These are phyloP conservation scores for Saposhnikovia divaricata DNA, from an alignment of 129 eudicot genomes.

Conservation along the genomic window DNA sequence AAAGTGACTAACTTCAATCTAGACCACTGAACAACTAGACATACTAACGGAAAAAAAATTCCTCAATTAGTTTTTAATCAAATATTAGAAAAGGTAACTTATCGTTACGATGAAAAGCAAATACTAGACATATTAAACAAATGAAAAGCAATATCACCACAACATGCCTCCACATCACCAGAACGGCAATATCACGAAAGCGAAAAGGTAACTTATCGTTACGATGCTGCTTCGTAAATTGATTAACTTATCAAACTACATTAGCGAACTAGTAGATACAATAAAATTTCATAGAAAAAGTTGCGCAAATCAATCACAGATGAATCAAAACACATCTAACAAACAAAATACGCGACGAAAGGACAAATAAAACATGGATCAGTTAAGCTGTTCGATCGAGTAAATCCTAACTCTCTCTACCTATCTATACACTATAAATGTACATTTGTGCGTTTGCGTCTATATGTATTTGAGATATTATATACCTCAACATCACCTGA, in stretches of 20 bases:
- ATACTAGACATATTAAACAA: no score
- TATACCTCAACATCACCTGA: constrained; percentile 58
- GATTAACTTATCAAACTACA: not conserved
- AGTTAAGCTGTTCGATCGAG: not conserved
- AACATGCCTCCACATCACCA: no score
- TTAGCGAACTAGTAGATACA: not conserved
- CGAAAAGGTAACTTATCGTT: not conserved
- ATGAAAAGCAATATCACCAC: no score
- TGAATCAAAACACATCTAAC: not conserved
- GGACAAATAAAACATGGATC: not conserved
- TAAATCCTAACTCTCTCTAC: not conserved
- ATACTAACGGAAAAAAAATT: no score
- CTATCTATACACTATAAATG: not conserved
- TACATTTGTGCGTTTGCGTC: not conserved
- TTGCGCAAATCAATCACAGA: not conserved
- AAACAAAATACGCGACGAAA: no score
- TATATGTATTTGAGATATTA: not conserved
- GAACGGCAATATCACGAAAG: no score
- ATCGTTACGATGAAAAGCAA: no score
- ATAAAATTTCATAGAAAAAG: not conserved
- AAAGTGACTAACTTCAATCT: not conserved
- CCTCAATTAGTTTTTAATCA: no score
- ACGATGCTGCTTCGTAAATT: not conserved
- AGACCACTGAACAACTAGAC: no score
- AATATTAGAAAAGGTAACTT: no score